These are phyloP conservation scores for Saccharomycopsis lassenensis DNA, from an alignment of 805 yeast genomes.

Conservation along the genomic window DNA sequence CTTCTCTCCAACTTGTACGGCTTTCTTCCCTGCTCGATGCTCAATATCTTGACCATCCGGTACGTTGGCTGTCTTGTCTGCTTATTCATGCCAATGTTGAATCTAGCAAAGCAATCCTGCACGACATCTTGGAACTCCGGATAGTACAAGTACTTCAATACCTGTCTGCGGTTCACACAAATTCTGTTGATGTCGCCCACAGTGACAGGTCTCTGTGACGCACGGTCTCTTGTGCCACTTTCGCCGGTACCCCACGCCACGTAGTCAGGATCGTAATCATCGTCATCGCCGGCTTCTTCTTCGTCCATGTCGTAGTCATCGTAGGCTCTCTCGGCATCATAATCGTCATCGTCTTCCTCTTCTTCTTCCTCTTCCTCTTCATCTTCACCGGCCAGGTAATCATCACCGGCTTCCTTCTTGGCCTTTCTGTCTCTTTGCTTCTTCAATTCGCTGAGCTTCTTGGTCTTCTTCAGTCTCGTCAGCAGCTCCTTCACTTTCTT, in stretches of 20 bases:
- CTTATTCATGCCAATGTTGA: constrained; percentile 66
- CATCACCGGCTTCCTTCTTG: constrained; percentile 31
- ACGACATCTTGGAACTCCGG: constrained; percentile 67
- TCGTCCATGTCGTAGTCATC: too few relatives aligned
- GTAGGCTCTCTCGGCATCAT: constrained; percentile 33
- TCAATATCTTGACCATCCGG: constrained; percentile 74
- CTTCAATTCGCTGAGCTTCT: constrained; percentile 61
- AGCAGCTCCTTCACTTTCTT: constrained; percentile 24
- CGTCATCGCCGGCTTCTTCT: too few relatives aligned
- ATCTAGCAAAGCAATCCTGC: constrained; percentile 68
- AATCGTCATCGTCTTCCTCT: constrained; percentile 28
- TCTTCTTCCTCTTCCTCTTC: constrained; percentile 14
- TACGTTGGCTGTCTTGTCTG: constrained; percentile 56
- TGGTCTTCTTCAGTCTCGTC: constrained; percentile 28
- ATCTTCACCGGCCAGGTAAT: constrained; percentile 32
- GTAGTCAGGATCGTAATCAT: too few relatives aligned
- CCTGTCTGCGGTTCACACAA: constrained; percentile 65
- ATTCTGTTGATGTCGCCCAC: constrained; percentile 60
- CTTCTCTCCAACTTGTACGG: constrained; percentile 42
- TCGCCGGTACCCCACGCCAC: too few relatives aligned
- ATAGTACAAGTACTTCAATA: constrained; percentile 67
- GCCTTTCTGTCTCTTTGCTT: constrained; percentile 62
- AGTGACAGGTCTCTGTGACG: too few relatives aligned
- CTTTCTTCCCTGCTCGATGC: constrained; percentile 37
- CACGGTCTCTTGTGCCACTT: too few relatives aligned